Conservation (phyloP, 2,329 filamentous ascomycete genomes). For the Aspergillus quadricinctus region DNA sequence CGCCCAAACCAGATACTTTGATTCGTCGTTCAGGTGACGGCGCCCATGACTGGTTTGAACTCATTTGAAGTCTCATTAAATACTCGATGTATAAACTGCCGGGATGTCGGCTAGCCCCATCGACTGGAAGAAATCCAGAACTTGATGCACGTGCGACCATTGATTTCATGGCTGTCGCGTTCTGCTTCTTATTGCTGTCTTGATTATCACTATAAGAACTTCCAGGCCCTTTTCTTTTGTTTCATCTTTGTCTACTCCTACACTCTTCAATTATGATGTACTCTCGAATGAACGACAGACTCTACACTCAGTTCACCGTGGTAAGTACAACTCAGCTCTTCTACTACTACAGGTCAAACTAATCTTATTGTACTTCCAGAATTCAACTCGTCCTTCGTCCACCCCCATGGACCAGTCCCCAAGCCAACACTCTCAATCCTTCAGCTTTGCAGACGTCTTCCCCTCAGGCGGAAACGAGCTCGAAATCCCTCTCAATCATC, state of each 20-base stretch:
- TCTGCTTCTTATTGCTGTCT: not conserved
- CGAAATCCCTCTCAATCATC: not conserved
- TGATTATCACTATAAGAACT: not conserved
- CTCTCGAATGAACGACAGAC: not conserved
- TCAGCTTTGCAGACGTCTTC: conserved; percentile 16
- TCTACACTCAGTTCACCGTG: not conserved
- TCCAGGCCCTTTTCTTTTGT: not conserved
- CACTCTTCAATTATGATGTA: not conserved
- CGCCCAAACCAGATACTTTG: not conserved
- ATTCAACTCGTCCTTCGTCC: conserved; percentile 10
- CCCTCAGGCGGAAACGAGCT: conserved; percentile 7
- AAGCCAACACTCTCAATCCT: conserved; percentile 17
- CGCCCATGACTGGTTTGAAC: not conserved
- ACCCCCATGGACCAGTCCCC: conserved; percentile 17
- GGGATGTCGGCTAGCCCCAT: not conserved
- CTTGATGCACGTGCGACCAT: not conserved
- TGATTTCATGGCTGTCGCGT: not conserved
- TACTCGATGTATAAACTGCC: not conserved
- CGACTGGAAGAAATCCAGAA: not conserved
- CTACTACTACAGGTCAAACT: not conserved
- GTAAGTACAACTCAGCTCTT: not conserved
- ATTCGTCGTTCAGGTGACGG: not conserved
- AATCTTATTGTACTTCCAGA: conserved; percentile 2
- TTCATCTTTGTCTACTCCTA: not conserved
- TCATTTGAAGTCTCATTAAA: not conserved